These are phyloP conservation scores for Sporothrix pallida DNA, from an alignment of 2,329 filamentous ascomycete species.

Conservation along the genomic window DNA sequence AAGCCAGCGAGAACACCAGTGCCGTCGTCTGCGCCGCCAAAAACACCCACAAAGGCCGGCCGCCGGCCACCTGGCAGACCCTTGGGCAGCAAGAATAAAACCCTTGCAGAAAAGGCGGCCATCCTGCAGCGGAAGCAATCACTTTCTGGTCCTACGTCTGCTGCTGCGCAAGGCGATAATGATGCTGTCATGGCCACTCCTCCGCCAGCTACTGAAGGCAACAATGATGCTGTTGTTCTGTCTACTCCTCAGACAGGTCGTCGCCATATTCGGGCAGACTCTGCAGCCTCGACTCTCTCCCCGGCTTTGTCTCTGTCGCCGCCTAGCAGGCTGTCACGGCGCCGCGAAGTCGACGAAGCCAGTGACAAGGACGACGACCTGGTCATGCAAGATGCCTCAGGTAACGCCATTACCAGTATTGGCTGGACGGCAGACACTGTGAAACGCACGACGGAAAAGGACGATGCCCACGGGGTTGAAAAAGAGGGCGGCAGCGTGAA, in stretches of 20 bases:
- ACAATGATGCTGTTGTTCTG: neutral
- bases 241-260: constrained; percentile 7
- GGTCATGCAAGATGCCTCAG: neutral
- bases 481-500: neutral
- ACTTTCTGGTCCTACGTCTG: neutral
- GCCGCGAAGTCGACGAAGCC: neutral
- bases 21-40: constrained; percentile 15
- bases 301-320: constrained; percentile 12
- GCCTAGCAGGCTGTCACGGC: neutral
- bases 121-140: neutral
- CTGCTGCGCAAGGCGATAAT: neutral
- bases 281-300: constrained; percentile 3
- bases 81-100: constrained; percentile 30
- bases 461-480: neutral
- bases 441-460: neutral
- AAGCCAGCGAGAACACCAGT: constrained; percentile 11
- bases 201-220: neutral
- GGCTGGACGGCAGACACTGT: constrained; percentile 19
- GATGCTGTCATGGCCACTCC: constrained; percentile 3
- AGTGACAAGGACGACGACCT: constrained; percentile 25
- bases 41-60: constrained; percentile 30
- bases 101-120: constrained; percentile 26
- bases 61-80: constrained; percentile 22
- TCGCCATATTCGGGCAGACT: neutral
- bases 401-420: constrained; percentile 4